A percentile compares a stretch with the other conserved stretches of the same genome.
Conservation (phyloP, 768 basidiomycete species). For the Lactarius evosmus region DNA sequence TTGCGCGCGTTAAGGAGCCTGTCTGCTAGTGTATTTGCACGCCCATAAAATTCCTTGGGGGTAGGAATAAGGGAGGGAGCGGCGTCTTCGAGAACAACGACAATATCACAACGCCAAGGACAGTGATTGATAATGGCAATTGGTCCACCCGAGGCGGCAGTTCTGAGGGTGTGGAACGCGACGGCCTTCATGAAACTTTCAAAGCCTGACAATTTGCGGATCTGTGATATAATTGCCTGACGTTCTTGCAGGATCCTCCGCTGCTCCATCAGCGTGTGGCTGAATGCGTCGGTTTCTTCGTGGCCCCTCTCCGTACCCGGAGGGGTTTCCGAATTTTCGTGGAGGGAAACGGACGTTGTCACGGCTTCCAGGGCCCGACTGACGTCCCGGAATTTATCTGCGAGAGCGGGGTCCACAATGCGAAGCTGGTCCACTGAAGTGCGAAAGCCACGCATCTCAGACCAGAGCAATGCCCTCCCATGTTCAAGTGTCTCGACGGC, state of each 20-base stretch:
- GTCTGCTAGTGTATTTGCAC: neutral
- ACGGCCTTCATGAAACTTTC: constrained; percentile 2
- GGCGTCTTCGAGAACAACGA: constrained; percentile 7
- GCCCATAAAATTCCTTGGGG: neutral
- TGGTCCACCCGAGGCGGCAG: constrained; percentile 13
- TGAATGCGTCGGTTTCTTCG: constrained; percentile 4
- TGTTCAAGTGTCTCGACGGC: constrained; percentile 25
- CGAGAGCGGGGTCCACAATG: constrained; percentile 9
- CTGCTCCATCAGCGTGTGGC: neutral
- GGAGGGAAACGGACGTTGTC: neutral
- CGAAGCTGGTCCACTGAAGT: constrained; percentile 17
- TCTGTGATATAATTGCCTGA: neutral
- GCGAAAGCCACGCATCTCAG: constrained; percentile 21
- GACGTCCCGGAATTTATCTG: constrained; percentile 3
- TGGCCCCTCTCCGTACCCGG: neutral
- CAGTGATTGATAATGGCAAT: constrained; percentile 17
- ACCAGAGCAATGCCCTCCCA: constrained; percentile 20
- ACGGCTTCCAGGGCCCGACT: neutral
- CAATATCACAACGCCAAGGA: constrained; percentile 4
- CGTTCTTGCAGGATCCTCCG: constrained; percentile 3
- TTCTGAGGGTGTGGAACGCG: constrained; percentile 3
- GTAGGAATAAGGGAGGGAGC: constrained; percentile 10
- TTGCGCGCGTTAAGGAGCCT: neutral
- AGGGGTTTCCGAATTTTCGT: neutral
- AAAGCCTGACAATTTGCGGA: constrained; percentile 7